These are phyloP conservation scores for Penicillium steckii DNA, from an alignment of 495 filamentous ascomycete species.

Conservation along the genomic window DNA sequence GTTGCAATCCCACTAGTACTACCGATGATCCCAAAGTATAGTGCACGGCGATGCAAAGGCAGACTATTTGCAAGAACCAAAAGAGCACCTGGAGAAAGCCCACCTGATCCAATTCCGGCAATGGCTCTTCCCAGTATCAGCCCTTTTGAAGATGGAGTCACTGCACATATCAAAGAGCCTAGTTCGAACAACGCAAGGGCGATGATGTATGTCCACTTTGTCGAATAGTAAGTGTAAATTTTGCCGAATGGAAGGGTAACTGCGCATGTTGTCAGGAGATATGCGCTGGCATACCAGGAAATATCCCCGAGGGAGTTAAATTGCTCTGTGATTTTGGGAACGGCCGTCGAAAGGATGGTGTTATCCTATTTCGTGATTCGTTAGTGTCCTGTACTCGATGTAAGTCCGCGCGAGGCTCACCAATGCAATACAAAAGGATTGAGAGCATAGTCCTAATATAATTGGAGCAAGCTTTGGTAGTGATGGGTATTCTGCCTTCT, in stretches of 20 bases:
- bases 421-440: slow-evolving; percentile 64
- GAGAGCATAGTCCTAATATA: slow-evolving; percentile 57
- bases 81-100: slow-evolving; percentile 77
- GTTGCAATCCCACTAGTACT: slow-evolving; percentile 77
- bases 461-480: slow-evolving; percentile 54
- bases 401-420: slow-evolving; percentile 26
- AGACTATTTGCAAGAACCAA: slow-evolving; percentile 78
- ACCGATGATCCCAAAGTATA: slow-evolving; percentile 74
- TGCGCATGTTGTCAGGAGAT: slow-evolving; percentile 70
- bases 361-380: slow-evolving; percentile 49
- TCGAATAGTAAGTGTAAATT: slow-evolving; percentile 75
- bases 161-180: slow-evolving; percentile 76
- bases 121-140: slow-evolving; percentile 85
- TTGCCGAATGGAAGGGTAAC: slow-evolving; percentile 76
- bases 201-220: slow-evolving; percentile 69
- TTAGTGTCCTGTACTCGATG: neutral
- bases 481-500: slow-evolving; percentile 48
- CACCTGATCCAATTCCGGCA: slow-evolving; percentile 77
- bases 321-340: slow-evolving; percentile 77
- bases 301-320: slow-evolving; percentile 75
- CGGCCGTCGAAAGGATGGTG: slow-evolving; percentile 83
- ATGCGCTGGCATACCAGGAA: slow-evolving; percentile 74
- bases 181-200: slow-evolving; percentile 79
- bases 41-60: slow-evolving; percentile 67
- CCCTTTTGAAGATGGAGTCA: slow-evolving; percentile 68